Evolutionary conservation across 2,329 filamentous ascomycete species (phyloP), one percentile per base, ranked within the genome.

Genomic region (Fusarium chaquense): DNA sequence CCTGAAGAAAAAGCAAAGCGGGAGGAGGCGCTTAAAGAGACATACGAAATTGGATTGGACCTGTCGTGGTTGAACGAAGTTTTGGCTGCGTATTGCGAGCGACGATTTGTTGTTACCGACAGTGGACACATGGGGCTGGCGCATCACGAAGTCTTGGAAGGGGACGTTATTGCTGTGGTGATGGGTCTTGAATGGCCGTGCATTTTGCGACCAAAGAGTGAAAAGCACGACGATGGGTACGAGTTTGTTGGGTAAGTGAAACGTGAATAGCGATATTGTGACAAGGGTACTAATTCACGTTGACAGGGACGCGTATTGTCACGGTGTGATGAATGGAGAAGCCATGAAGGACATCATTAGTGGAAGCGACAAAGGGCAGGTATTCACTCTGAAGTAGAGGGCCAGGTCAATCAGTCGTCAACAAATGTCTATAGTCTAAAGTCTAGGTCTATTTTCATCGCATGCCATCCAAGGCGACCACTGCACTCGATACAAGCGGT

Each of bases 201-300:
- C 11, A 44, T 72, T n/a, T 33, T 72, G 18, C 57, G 69, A 12
- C 60, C 64, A 0, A 61, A 40, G 35, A 51, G 69, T 15, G 38
- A 30, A 4, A 43, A n/a, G 9, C 36, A 55, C 11, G 41, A 62
- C 4, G 47, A 54, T 1, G 67, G 63, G 0, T 68, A 50, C 16
- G 45, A 54, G 15, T 72, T 79, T 75, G 30, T 72, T 47, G 69
- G 69, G 68, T 71, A 36, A 71, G 69, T 66, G 44, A 4, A 28
- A 16, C 26, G 1, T 6, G 13, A 13, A 26, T 4, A 20, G n/a
- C 28, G 2, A 26, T 7, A 30, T 10, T 49, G 10, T 3, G 22
- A 20, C 20, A 28, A 20, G 11, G 33, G 44, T 45, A 11, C 61
- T 69, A 46, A 56, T 20, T 24, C 30, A 20, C 3, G 24, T 49